phyloP scores from a whole-genome alignment of 108 stramenopile species.

The Licmophora abbreviata region DNA sequence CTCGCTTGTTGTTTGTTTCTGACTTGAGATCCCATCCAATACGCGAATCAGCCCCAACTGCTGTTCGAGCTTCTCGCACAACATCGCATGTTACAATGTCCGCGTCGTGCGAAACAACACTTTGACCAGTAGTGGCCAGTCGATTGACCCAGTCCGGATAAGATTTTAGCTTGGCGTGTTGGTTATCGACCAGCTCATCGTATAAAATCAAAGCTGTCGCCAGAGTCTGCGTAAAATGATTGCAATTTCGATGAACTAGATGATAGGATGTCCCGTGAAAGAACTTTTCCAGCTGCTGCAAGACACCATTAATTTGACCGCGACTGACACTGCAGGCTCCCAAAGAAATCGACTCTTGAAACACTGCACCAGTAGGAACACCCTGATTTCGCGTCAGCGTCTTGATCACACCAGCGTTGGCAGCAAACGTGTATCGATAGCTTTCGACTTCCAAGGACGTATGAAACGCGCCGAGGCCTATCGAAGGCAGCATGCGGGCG shows the following conservation, averaged over 20 bases:
- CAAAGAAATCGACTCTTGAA: conserved; percentile 11
- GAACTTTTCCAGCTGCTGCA: conserved; percentile 1
- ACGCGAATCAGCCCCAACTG: background rate
- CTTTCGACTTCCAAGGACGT: conserved; percentile 14
- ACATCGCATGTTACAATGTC: conserved; percentile 7
- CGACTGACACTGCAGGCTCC: conserved; percentile 1
- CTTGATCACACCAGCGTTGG: conserved; percentile 4
- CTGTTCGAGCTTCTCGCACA: background rate
- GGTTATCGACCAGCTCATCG: conserved; percentile 1
- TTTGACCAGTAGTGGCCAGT: conserved; percentile 13
- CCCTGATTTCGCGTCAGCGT: conserved; percentile 1
- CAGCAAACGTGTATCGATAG: conserved; percentile 15
- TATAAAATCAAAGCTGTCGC: conserved; percentile 14
- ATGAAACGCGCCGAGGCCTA: conserved; percentile 24
- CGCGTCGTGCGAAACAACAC: conserved; percentile 5
- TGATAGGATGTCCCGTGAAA: conserved; percentile 12
- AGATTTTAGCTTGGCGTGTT: conserved; percentile 3
- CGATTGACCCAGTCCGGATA: conserved; percentile 16
- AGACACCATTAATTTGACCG: conserved; percentile 4
- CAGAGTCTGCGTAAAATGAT: conserved; percentile 14
- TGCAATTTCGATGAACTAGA: conserved; percentile 10
- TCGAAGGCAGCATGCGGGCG: conserved; percentile 11
- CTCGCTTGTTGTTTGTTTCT: background rate
- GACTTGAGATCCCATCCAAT: conserved; percentile 1
- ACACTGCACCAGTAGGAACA: conserved; percentile 7